Percentiles rank a stretch among this genome's conserved stretches.
These are phyloP conservation scores for Neurospora intermedia DNA, from an alignment of 495 filamentous ascomycete genomes.

Conservation along the genomic window DNA sequence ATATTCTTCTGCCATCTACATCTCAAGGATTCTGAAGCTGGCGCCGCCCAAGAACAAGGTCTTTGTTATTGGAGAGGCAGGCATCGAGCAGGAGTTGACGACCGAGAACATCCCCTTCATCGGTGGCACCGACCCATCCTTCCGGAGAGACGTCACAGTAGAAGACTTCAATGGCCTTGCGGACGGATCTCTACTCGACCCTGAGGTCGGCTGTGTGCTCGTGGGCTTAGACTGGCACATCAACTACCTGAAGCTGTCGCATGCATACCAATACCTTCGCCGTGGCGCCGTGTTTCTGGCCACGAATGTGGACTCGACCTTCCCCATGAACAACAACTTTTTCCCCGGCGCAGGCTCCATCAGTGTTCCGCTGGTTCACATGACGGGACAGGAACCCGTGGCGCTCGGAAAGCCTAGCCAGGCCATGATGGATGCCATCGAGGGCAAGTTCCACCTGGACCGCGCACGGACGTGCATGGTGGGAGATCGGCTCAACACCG, in stretches of 20 bases:
- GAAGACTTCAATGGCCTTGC: slow-evolving; percentile 71
- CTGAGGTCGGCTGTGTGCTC: slow-evolving; percentile 81
- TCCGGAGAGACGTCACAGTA: slow-evolving; percentile 62
- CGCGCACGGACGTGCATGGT: slow-evolving; percentile 86
- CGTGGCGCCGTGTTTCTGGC: slow-evolving; percentile 83
- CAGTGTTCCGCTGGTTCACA: slow-evolving; percentile 66
- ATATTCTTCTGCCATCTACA: slow-evolving; percentile 92
- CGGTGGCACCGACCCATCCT: slow-evolving; percentile 77
- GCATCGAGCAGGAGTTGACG: slow-evolving; percentile 80
- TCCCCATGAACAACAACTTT: slow-evolving; percentile 66
- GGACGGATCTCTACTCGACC: slow-evolving; percentile 65
- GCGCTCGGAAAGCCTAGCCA: slow-evolving; percentile 89
- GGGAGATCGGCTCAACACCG: slow-evolving; percentile 86
- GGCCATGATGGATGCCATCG: slow-evolving; percentile 98
- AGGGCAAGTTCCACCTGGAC: slow-evolving; percentile 88
- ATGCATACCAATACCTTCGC: slow-evolving; percentile 75
- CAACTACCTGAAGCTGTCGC: slow-evolving; percentile 83
- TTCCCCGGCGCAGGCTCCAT: slow-evolving; percentile 89
- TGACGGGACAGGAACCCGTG: slow-evolving; percentile 57
- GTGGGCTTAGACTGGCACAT: slow-evolving; percentile 84
- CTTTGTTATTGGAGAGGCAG: slow-evolving; percentile 82
- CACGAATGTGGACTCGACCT: slow-evolving; percentile 82
- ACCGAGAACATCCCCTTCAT: slow-evolving; percentile 69
- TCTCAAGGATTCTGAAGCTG: slow-evolving; percentile 79
- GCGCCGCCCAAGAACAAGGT: slow-evolving; percentile 75